phyloP scores from a whole-genome alignment of 345 rosid genomes.

The Populus tremula region DNA sequence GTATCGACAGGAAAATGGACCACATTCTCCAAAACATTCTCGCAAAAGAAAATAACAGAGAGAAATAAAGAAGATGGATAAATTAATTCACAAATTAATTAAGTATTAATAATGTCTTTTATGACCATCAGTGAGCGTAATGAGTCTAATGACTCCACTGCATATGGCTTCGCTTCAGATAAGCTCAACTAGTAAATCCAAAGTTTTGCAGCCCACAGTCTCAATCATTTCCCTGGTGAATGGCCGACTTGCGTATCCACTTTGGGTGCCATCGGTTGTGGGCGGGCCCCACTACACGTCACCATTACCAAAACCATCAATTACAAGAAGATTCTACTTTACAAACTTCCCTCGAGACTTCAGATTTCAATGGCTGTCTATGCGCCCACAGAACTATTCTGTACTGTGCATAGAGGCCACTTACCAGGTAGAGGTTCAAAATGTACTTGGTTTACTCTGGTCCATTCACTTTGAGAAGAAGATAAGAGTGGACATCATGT shows the following conservation, averaged over 20 bases:
- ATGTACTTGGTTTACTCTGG: neutral
- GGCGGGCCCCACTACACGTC: constrained; percentile 22
- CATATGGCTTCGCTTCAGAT: neutral
- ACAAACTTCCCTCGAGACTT: neutral
- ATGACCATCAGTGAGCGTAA: too few relatives aligned
- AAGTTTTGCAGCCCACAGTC: neutral
- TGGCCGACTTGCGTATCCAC: constrained; percentile 26
- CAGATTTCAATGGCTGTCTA: neutral
- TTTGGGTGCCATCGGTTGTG: constrained; percentile 19
- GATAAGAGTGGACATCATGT: constrained; percentile 13
- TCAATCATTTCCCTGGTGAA: constrained; percentile 24
- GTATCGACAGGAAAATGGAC: neutral
- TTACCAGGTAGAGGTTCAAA: neutral
- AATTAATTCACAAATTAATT: neutral
- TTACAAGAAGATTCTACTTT: constrained; percentile 24
- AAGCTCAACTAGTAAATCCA: neutral
- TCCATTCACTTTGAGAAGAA: neutral
- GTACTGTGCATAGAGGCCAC: neutral
- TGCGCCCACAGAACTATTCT: constrained; percentile 2
- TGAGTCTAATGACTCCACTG: too few relatives aligned
- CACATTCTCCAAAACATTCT: neutral
- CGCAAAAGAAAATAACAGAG: constrained; percentile 3
- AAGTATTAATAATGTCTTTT: too few relatives aligned
- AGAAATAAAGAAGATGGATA: neutral
- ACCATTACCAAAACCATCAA: constrained; percentile 20